Evolutionary conservation across 2,329 filamentous ascomycete genomes (phyloP).

Genomic region (Monosporascus sp.): DNA sequence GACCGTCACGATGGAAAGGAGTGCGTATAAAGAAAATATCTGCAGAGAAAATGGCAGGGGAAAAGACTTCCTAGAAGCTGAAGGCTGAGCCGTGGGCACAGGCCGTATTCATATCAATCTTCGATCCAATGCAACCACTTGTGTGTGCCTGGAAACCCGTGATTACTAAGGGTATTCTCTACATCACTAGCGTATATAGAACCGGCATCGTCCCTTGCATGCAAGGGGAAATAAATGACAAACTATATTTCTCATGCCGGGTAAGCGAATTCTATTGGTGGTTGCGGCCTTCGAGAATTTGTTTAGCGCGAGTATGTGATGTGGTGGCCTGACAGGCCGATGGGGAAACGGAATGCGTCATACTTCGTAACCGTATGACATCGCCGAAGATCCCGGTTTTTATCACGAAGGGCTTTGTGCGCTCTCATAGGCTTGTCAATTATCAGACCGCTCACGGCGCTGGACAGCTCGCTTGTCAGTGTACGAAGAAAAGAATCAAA

Average conservation of each 20-base stretch:
- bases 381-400: slow-evolving; percentile 3
- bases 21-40: neutral
- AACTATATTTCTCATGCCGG: too few species aligned
- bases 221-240: too few species aligned
- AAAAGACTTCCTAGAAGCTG: neutral
- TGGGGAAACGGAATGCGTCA: slow-evolving; percentile 21
- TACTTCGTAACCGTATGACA: slow-evolving; percentile 17
- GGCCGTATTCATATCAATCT: neutral
- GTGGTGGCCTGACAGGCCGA: neutral
- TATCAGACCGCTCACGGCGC: slow-evolving; percentile 18
- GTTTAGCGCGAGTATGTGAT: neutral
- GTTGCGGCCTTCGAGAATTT: too few species aligned
- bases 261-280: too few species aligned
- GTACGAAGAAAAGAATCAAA: neutral
- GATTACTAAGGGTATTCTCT: too few species aligned
- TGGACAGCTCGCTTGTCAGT: slow-evolving; percentile 14
- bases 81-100: neutral
- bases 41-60: neutral
- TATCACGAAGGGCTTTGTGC: slow-evolving; percentile 6
- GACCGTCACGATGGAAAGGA: neutral
- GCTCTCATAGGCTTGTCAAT: slow-evolving; percentile 19
- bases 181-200: too few species aligned
- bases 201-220: too few species aligned
- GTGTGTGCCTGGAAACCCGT: too few species aligned
- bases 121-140: too few species aligned